A percentile compares a stretch with the other conserved stretches of the same genome.
Conservation (phyloP, 2,329 filamentous ascomycete genomes). For the Tolypocladium pustulatum region DNA sequence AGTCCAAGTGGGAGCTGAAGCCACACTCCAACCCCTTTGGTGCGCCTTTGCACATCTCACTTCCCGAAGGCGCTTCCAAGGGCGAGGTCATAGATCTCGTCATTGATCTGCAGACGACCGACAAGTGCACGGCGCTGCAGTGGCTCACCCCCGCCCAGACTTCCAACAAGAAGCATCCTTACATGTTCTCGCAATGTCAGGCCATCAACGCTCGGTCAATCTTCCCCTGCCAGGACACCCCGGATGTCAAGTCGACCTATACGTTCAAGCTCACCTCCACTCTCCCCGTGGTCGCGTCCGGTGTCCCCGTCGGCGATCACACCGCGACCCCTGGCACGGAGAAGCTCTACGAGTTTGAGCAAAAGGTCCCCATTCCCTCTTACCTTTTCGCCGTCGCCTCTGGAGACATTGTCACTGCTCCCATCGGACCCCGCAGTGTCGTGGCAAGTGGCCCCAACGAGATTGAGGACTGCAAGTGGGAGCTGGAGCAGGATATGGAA, state of each 20-base stretch:
- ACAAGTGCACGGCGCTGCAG: constrained; percentile 82
- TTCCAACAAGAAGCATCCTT: constrained; percentile 88
- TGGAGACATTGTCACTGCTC: constrained; percentile 75
- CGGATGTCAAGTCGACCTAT: constrained; percentile 93
- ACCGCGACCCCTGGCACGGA: constrained; percentile 33
- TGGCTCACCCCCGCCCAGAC: constrained; percentile 94
- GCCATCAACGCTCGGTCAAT: constrained; percentile 90
- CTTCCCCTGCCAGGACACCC: constrained; percentile 95
- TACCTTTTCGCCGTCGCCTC: constrained; percentile 91
- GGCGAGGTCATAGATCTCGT: constrained; percentile 43
- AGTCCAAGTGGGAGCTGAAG: constrained; percentile 58
- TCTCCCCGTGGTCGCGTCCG: constrained; percentile 85
- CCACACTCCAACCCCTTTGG: constrained; percentile 65
- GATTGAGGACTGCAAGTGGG: constrained; percentile 74
- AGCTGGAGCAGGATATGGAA: constrained; percentile 84
- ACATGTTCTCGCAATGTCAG: constrained; percentile 98
- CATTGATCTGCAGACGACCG: constrained; percentile 71
- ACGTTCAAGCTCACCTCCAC: constrained; percentile 80
- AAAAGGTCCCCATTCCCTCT: constrained; percentile 83
- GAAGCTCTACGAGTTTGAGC: constrained; percentile 74
- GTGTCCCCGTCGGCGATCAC: constrained; percentile 46
- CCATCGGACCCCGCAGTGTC: constrained; percentile 73
- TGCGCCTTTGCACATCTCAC: constrained; percentile 55
- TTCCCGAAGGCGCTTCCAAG: constrained; percentile 43
- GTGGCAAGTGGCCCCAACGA: constrained; percentile 86